A percentile compares a stretch with the other conserved stretches of the same genome.
phyloP scores from a whole-genome alignment of 2,329 filamentous ascomycete genomes.

The Sporothrix brasiliensis region DNA sequence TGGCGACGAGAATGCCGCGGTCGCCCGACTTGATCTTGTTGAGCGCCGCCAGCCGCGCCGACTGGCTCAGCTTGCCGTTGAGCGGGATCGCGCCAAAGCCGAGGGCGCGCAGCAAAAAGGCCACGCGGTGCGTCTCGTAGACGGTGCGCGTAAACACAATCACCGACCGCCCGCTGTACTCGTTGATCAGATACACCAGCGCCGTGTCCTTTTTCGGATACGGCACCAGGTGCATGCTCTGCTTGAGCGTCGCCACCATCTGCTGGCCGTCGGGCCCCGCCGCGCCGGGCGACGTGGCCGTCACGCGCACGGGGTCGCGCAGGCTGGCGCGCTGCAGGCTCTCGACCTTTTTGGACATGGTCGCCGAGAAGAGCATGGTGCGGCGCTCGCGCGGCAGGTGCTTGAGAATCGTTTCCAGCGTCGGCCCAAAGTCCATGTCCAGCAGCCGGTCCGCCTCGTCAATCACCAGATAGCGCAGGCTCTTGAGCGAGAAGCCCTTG shows the following conservation, averaged over 20 bases:
- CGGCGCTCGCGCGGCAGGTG: conserved; percentile 75
- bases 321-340: conserved; percentile 87
- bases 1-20: conserved; percentile 87
- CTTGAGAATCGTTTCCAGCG: conserved; percentile 76
- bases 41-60: conserved; percentile 79
- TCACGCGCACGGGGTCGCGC: conserved; percentile 54
- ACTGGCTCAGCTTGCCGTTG: conserved; percentile 89
- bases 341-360: conserved; percentile 92
- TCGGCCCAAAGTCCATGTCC: conserved; percentile 52
- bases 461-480: conserved; percentile 88
- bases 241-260: conserved; percentile 84
- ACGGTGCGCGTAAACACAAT: conserved; percentile 94
- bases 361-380: conserved; percentile 74
- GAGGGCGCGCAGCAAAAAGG: conserved; percentile 78
- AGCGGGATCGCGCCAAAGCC: conserved; percentile 91
- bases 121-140: conserved; percentile 82
- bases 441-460: conserved; percentile 91
- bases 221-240: conserved; percentile 84
- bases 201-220: conserved; percentile 88
- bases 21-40: conserved; percentile 83
- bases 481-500: conserved; percentile 81
- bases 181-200: conserved; percentile 81
- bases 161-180: conserved; percentile 79
- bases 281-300: background rate
- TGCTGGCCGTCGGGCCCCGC: conserved; percentile 64